Conservation (phyloP, 495 filamentous ascomycete genomes). For the Penicillium desertorum region DNA sequence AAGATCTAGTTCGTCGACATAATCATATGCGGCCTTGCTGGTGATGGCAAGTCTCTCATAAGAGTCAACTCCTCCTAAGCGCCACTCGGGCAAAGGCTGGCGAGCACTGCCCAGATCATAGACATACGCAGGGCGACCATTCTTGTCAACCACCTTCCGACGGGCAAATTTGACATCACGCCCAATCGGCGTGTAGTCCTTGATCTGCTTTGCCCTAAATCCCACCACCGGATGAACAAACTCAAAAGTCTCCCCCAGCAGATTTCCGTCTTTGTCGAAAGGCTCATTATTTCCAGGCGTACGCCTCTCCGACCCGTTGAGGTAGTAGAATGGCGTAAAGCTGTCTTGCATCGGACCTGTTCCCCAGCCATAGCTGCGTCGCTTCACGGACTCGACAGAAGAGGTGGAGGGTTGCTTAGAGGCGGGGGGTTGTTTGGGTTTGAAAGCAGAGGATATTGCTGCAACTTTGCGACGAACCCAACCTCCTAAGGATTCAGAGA, state of each 20-base stretch:
- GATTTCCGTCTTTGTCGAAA: slow-evolving; percentile 8
- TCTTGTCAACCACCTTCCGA: slow-evolving; percentile 10
- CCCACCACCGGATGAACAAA: slow-evolving; percentile 25
- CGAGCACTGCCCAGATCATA: slow-evolving; percentile 16
- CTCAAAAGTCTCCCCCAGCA: slow-evolving; percentile 16
- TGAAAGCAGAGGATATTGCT: slow-evolving; percentile 3
- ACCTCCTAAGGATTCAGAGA: slow-evolving; percentile 1
- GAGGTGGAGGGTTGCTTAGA: slow-evolving; percentile 4
- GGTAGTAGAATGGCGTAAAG: slow-evolving; percentile 23
- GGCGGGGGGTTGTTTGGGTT: slow-evolving; percentile 7
- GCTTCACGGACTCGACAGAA: not conserved
- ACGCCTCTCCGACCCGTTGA: slow-evolving; percentile 21
- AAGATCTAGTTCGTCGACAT: slow-evolving; percentile 24
- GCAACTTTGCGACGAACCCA: slow-evolving; percentile 9
- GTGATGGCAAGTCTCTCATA: slow-evolving; percentile 25
- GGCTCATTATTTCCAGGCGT: slow-evolving; percentile 17
- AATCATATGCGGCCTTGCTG: slow-evolving; percentile 19
- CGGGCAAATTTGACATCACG: slow-evolving; percentile 9
- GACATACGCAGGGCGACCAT: slow-evolving; percentile 11
- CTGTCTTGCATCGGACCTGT: slow-evolving; percentile 19
- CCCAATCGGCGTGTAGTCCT: slow-evolving; percentile 19
- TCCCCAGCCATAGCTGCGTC: slow-evolving; percentile 22
- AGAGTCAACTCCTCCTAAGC: slow-evolving; percentile 21
- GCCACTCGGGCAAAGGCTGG: slow-evolving; percentile 21
- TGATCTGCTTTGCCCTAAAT: slow-evolving; percentile 14